Conservation (phyloP, 129 eudicot genomes). For the Silybum marianum region DNA sequence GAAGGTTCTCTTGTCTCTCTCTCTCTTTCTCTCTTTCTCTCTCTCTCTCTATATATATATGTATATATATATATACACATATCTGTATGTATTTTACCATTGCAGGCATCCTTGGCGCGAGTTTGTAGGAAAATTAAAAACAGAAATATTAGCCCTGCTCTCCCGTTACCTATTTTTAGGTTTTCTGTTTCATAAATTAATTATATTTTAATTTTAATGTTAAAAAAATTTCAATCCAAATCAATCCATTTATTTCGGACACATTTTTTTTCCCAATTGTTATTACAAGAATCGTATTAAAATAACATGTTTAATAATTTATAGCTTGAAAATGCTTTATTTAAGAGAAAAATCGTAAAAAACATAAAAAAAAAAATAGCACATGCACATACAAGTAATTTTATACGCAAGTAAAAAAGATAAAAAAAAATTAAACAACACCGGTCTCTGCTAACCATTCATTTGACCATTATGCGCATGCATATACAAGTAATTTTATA, state of each 20-base stretch:
- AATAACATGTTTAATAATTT: too few relatives aligned
- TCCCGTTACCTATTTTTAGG: neutral
- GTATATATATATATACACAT: neutral
- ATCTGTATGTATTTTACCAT: neutral
- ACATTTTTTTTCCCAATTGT: too few relatives aligned
- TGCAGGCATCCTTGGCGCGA: conserved; percentile 11
- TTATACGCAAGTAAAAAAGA: too few relatives aligned
- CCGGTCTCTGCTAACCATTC: too few relatives aligned
- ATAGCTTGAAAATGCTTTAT: too few relatives aligned
- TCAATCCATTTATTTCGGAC: neutral
- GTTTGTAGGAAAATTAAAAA: conserved; percentile 15
- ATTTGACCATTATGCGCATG: too few relatives aligned
- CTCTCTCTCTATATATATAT: neutral
- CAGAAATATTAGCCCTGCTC: conserved; percentile 17
- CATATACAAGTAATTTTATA: too few relatives aligned
- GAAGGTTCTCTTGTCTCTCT: conserved; percentile 10
- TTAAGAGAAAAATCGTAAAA: too few relatives aligned
- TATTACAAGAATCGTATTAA: too few relatives aligned
- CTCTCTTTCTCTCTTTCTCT: neutral
- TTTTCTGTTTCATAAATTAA: neutral
- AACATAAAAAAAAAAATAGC: too few relatives aligned
- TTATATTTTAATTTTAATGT: neutral
- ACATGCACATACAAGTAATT: too few relatives aligned
- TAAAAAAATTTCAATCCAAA: neutral
- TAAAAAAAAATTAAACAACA: too few relatives aligned